Evolutionary conservation across 106 monocot genomes (phyloP), one percentile per base, ranked within the genome.

Genomic region (Allium fistulosum): DNA sequence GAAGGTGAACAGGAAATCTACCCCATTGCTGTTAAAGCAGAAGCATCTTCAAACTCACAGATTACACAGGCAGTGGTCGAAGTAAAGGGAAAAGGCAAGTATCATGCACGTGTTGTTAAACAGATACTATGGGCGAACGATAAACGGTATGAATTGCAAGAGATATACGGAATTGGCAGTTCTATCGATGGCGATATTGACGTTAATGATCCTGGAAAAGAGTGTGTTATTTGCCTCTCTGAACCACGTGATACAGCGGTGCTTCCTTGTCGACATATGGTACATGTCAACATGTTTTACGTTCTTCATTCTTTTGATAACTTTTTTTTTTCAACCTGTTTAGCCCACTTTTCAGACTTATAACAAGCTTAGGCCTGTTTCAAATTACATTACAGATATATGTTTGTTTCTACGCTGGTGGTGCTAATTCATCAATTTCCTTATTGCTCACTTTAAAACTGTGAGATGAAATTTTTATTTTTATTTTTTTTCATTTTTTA

Each of bases 191-290:
- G 67, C 15, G 79, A 86, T 16, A 65, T 76, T 65, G 83, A 86
- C 66, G 83, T 67, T 12, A 80, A 81, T 73, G 86, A 91, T 75
- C 78, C 83, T 14, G 86, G 77, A n/a, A 91, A 86, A 68, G 90
- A 91, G 67, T 91, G 90, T 56, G 86, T 91, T 6, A 86, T 91
- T 66, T 91, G 90, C 17, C 71, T 91, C 22, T 86, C 81, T 26
- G 90, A 91, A 72, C 83, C 86, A 71, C 73, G 86, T 12, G 86
- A 91, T 73, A 87, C 90, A 9, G 75, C 90, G 46, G 86, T 87
- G 51, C 79, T 91, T 49, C 90, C 90, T 27, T 91, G 90, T 79
- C 59, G 86, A 49, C 86, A 91, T 72, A 86, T 91, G 90, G 90
- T 91, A 66, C 15, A 14, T 68, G 51, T 68, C 11, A 5, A 37